These are phyloP conservation scores for Luffa acutangula DNA, from an alignment of 306 rosid genomes.

Conservation along the genomic window DNA sequence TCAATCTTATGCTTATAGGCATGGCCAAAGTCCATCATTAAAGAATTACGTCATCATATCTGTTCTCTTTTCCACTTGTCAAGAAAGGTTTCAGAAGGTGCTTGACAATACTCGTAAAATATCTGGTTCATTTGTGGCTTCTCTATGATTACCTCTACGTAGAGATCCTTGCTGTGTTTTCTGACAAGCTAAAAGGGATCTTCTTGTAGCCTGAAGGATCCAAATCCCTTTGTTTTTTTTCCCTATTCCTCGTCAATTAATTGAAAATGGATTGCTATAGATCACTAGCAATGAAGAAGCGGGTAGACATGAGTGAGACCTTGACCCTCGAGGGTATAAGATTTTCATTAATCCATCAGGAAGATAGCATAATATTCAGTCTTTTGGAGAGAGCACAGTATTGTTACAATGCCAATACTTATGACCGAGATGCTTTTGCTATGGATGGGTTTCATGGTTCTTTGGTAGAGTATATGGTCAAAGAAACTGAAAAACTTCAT, in stretches of 20 bases:
- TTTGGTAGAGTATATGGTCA: slow-evolving; percentile 63
- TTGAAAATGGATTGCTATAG: slow-evolving; percentile 27
- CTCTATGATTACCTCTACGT: neutral
- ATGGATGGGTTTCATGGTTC: slow-evolving; percentile 76
- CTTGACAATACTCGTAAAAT: neutral
- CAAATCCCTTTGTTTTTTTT: neutral
- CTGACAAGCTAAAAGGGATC: neutral
- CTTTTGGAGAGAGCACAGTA: slow-evolving; percentile 80
- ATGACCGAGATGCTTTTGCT: slow-evolving; percentile 47
- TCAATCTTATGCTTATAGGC: neutral
- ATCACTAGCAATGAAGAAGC: slow-evolving; percentile 40
- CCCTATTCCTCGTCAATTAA: neutral
- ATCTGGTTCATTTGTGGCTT: neutral
- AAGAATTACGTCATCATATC: neutral
- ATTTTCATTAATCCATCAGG: slow-evolving; percentile 60
- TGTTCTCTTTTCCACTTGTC: neutral
- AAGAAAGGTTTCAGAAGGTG: neutral
- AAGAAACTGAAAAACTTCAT: slow-evolving; percentile 87
- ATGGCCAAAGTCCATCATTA: neutral
- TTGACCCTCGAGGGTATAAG: slow-evolving; percentile 75
- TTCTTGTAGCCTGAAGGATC: neutral
- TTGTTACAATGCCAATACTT: slow-evolving; percentile 60
- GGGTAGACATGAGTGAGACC: slow-evolving; percentile 62
- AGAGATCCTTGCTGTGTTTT: neutral
- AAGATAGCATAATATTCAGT: slow-evolving; percentile 82